A percentile compares a stretch with the other conserved stretches of the same genome.
Evolutionary conservation across 2,329 filamentous ascomycete genomes (phyloP).

Genomic region (Penicillium sp.): DNA sequence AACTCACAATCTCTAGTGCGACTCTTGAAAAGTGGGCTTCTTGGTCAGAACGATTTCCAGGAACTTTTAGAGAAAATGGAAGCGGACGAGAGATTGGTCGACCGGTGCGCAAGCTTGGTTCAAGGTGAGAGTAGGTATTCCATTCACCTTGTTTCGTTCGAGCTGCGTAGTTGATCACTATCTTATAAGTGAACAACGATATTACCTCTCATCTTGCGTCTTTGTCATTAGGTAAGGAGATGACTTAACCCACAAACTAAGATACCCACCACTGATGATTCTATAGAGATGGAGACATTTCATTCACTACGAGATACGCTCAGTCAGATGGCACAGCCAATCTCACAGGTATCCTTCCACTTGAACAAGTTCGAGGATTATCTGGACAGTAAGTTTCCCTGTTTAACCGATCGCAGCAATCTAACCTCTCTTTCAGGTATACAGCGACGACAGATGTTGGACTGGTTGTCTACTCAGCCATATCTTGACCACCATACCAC

Average conservation of each 20-base stretch:
- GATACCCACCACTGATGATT: neutral
- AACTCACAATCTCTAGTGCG: neutral
- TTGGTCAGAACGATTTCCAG: neutral
- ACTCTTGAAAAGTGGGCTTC: neutral
- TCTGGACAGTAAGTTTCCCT: neutral
- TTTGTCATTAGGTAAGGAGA: neutral
- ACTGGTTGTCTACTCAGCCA: neutral
- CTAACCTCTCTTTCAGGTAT: neutral
- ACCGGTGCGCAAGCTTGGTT: neutral
- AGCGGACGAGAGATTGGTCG: neutral
- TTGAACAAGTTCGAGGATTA: neutral
- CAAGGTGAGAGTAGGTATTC: neutral
- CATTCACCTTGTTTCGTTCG: too few species aligned
- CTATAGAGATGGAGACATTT: neutral
- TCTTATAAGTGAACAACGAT: neutral
- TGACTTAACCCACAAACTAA: neutral
- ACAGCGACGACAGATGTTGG: neutral
- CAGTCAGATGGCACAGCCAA: neutral
- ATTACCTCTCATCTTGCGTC: neutral
- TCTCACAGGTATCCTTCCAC: neutral
- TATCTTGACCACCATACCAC: neutral
- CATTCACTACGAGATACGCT: neutral
- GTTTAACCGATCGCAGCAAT: neutral
- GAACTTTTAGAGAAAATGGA: neutral
- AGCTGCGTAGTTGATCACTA: neutral